Evolutionary conservation across 139 green algal genomes (phyloP).

Genomic region (Axilococcus clingmanii): DNA sequence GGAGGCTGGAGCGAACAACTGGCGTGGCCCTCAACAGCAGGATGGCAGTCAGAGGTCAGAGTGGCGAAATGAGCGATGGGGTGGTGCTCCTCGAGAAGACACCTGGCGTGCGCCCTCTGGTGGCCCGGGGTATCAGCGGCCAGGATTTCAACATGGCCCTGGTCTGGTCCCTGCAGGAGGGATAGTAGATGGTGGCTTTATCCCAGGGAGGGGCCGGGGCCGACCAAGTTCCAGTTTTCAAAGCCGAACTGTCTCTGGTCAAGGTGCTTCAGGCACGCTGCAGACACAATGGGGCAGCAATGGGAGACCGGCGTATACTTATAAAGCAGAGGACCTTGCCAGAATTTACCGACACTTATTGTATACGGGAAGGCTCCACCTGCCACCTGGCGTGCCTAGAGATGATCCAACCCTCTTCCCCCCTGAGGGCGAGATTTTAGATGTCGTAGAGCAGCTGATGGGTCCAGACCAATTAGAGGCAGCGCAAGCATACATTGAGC

Average conservation of each 20-base stretch:
- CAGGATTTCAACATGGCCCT: constrained; percentile 22
- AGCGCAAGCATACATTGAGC: too few relatives aligned
- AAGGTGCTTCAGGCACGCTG: constrained; percentile 12
- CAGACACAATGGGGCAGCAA: constrained; percentile 5
- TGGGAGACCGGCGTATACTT: constrained; percentile 7
- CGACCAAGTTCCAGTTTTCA: not conserved
- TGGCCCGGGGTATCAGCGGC: not conserved
- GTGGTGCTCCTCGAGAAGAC: constrained; percentile 2
- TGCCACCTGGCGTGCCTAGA: constrained; percentile 20
- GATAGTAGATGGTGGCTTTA: not conserved
- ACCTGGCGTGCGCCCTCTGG: constrained; percentile 10
- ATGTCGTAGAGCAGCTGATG: constrained; percentile 31
- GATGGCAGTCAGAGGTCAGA: not conserved
- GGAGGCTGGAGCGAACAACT: not conserved
- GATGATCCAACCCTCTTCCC: constrained; percentile 31
- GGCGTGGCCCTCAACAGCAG: not conserved
- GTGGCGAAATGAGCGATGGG: constrained; percentile 26
- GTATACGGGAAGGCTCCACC: constrained; percentile 16
- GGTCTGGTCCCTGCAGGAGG: constrained; percentile 13
- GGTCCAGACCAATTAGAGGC: too few relatives aligned
- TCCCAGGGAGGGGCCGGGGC: not conserved
- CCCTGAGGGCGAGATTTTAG: constrained; percentile 20
- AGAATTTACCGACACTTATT: constrained; percentile 23
- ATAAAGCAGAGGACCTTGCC: constrained; percentile 21
- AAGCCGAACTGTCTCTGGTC: constrained; percentile 6